Percentiles rank a stretch among this genome's conserved stretches.
These are phyloP conservation scores for Bathelium albidoporum DNA, from an alignment of 495 filamentous ascomycete species.

Conservation along the genomic window DNA sequence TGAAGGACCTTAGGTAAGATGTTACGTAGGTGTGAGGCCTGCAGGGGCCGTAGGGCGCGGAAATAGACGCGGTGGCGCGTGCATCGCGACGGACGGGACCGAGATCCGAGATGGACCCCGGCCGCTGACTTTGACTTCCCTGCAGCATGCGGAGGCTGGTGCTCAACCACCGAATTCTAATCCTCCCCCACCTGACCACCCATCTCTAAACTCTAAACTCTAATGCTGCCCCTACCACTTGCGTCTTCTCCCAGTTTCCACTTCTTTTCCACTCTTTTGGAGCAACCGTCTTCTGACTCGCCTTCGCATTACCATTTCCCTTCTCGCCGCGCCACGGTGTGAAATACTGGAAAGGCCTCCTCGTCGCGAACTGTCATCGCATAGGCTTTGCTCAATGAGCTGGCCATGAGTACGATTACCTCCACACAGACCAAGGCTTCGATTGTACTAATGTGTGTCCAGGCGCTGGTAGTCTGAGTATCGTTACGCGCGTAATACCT, in stretches of 20 bases:
- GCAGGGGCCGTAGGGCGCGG: not conserved
- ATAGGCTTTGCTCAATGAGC: constrained; percentile 1
- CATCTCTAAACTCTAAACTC: not conserved
- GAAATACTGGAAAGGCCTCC: not conserved
- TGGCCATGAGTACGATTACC: not conserved
- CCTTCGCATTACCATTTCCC: not conserved
- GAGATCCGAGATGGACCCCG: too few species aligned
- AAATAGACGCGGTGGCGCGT: not conserved
- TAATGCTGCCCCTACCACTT: constrained; percentile 7
- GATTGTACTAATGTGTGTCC: not conserved
- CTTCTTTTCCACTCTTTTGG: not conserved
- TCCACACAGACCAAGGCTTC: not conserved
- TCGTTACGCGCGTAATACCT: not conserved
- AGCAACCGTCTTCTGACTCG: not conserved
- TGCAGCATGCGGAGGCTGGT: not conserved
- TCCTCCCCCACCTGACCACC: not conserved
- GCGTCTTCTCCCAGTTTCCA: not conserved
- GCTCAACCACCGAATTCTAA: not conserved
- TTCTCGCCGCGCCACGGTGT: too few species aligned
- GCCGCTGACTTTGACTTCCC: not conserved
- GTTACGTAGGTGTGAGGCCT: not conserved
- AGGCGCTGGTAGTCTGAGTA: not conserved
- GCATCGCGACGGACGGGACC: too few species aligned
- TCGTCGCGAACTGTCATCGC: not conserved
- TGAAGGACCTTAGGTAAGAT: not conserved